Conservation (phyloP, 1,139 yeast genomes). For the Saccharomyces hybrid region DNA sequence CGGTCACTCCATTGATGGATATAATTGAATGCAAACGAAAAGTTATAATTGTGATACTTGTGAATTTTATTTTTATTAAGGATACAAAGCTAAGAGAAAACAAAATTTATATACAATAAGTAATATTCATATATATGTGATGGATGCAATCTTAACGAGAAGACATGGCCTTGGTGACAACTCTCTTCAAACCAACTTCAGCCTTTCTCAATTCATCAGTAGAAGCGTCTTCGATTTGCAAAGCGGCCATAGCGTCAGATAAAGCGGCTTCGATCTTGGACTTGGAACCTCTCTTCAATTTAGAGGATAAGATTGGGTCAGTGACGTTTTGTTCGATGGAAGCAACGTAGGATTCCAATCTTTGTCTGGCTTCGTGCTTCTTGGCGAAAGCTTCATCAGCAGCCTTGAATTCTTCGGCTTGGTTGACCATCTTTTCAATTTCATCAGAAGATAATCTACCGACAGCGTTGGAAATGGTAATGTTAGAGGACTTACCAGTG, state of each 20-base stretch:
- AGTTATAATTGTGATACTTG: neutral
- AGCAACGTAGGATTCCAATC: conserved; percentile 95
- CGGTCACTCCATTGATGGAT: neutral
- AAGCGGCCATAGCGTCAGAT: conserved; percentile 94
- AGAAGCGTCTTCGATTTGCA: conserved; percentile 88
- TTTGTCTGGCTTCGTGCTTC: conserved; percentile 98
- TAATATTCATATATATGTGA: neutral
- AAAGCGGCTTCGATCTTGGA: conserved; percentile 95
- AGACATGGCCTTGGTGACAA: conserved; percentile 96
- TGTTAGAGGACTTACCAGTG: conserved; percentile 96
- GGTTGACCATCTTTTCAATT: conserved; percentile 94
- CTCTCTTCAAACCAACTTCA: conserved; percentile 95
- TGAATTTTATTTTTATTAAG: neutral
- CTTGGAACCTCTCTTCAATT: conserved; percentile 93
- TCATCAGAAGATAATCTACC: conserved; percentile 95
- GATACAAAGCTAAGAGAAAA: neutral
- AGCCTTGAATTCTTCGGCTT: conserved; percentile 96
- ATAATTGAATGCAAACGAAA: neutral
- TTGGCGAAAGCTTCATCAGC: conserved; percentile 98
- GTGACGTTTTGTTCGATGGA: conserved; percentile 92
- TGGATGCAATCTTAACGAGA: conserved; percentile 59
- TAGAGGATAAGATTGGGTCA: conserved; percentile 94
- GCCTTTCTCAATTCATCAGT: conserved; percentile 98
- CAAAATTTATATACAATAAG: neutral
- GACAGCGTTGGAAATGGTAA: conserved; percentile 95